Conservation (phyloP, 208 protist species). For the Crithidia sp. region DNA sequence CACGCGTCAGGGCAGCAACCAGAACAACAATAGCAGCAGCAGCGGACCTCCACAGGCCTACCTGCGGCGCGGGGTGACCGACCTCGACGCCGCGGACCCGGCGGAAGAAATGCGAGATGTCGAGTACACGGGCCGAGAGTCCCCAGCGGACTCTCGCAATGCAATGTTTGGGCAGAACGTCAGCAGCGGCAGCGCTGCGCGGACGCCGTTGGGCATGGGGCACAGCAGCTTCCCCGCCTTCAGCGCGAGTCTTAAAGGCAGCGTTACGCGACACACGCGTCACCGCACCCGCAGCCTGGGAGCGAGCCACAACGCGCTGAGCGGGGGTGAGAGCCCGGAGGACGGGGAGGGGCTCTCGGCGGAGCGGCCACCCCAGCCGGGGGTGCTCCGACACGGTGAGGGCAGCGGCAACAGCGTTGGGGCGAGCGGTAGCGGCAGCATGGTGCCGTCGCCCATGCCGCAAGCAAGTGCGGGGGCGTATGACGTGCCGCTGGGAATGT, state of each 20-base stretch:
- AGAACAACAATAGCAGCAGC: background rate
- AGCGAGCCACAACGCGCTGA: slow-evolving; percentile 7
- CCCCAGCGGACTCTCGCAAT: background rate
- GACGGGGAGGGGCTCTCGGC: slow-evolving; percentile 1
- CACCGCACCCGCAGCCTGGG: slow-evolving; percentile 26
- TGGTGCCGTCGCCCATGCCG: background rate
- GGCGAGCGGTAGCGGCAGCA: background rate
- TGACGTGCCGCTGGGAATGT: slow-evolving; percentile 3
- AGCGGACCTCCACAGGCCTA: background rate
- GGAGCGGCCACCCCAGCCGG: background rate
- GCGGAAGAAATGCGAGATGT: slow-evolving; percentile 18
- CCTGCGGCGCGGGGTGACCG: slow-evolving; percentile 7
- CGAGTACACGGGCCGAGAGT: slow-evolving; percentile 12
- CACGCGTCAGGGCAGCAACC: slow-evolving; percentile 2
- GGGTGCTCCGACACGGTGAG: background rate
- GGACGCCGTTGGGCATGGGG: background rate
- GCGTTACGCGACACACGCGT: slow-evolving; percentile 19
- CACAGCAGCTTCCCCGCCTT: slow-evolving; percentile 20
- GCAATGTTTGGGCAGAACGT: no score
- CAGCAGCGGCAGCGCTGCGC: background rate
- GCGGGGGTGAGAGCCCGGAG: slow-evolving; percentile 28
- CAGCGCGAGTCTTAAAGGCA: background rate
- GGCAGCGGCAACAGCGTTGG: no score
- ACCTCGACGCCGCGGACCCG: slow-evolving; percentile 11
- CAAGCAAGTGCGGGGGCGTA: background rate